phyloP scores from a whole-genome alignment of 306 rosid genomes.

The Cucurbita ficifolia region DNA sequence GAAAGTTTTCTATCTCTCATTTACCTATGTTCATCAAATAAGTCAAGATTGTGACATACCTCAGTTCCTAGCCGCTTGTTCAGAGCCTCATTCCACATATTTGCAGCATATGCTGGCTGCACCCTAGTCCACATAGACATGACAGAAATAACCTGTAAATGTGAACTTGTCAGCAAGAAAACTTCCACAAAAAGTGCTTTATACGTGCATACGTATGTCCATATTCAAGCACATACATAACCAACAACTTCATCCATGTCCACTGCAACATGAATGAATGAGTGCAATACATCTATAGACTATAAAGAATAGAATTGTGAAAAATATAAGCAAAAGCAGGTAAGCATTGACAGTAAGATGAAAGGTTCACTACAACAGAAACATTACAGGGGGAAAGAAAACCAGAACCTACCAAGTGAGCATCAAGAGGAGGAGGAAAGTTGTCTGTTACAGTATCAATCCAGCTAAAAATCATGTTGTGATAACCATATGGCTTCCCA shows the following conservation, averaged over 20 bases:
- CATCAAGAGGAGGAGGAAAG: conserved; percentile 99
- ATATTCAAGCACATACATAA: background rate
- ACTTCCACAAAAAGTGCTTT: background rate
- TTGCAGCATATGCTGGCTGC: conserved; percentile 98
- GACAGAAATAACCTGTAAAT: conserved; percentile 86
- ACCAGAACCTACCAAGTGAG: conserved; percentile 65
- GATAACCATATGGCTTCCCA: conserved; percentile 98
- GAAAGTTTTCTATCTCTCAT: background rate
- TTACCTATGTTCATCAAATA: background rate
- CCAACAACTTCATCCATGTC: background rate
- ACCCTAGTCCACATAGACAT: conserved; percentile 96
- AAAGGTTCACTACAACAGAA: background rate
- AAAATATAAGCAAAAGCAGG: background rate
- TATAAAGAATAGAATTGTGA: background rate
- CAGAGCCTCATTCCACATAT: conserved; percentile 98
- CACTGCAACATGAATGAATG: background rate
- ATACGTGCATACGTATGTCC: background rate
- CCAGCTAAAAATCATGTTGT: conserved; percentile 99
- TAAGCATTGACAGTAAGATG: background rate
- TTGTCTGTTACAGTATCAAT: conserved; percentile 89
- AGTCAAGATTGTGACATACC: conserved; percentile 24
- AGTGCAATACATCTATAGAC: background rate
- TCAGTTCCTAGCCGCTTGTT: conserved; percentile 89
- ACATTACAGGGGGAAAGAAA: background rate
- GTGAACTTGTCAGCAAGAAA: conserved; percentile 11